A percentile compares a stretch with the other conserved stretches of the same genome.
These are phyloP conservation scores for Dalbergia cochinchinensis DNA, from an alignment of 306 rosid species.

Conservation along the genomic window DNA sequence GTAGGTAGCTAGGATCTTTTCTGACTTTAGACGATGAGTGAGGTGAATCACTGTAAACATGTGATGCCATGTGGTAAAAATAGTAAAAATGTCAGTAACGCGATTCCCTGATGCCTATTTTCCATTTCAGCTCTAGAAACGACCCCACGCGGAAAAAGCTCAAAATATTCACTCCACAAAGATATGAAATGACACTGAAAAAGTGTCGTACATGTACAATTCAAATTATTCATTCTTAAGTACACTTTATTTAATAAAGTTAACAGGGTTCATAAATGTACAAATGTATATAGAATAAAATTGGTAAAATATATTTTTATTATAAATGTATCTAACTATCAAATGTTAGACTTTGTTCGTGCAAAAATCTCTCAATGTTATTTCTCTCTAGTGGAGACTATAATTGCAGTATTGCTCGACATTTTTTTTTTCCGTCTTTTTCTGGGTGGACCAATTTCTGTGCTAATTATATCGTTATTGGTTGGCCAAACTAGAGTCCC, in stretches of 20 bases:
- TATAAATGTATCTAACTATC: too few species aligned
- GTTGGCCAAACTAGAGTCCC: conserved; percentile 2
- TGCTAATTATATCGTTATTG: too few species aligned
- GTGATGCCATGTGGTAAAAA: conserved; percentile 26
- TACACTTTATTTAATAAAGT: too few species aligned
- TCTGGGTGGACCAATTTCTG: conserved; percentile 11
- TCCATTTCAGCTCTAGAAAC: not conserved
- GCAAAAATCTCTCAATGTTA: not conserved
- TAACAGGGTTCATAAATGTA: too few species aligned
- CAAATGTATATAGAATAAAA: too few species aligned
- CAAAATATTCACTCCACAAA: not conserved
- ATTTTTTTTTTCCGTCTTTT: not conserved
- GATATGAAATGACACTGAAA: not conserved
- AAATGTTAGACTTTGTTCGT: too few species aligned
- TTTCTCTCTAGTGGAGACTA: not conserved
- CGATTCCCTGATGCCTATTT: not conserved
- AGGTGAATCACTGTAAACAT: conserved; percentile 22
- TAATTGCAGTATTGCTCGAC: not conserved
- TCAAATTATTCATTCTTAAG: too few species aligned
- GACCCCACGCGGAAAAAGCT: not conserved
- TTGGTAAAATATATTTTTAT: too few species aligned
- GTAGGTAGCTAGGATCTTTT: conserved; percentile 17
- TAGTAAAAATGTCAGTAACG: not conserved
- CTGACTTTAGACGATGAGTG: not conserved
- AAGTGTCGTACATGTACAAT: too few species aligned